phyloP scores from a whole-genome alignment of 331 rosid species.

The Saraca asoca region DNA sequence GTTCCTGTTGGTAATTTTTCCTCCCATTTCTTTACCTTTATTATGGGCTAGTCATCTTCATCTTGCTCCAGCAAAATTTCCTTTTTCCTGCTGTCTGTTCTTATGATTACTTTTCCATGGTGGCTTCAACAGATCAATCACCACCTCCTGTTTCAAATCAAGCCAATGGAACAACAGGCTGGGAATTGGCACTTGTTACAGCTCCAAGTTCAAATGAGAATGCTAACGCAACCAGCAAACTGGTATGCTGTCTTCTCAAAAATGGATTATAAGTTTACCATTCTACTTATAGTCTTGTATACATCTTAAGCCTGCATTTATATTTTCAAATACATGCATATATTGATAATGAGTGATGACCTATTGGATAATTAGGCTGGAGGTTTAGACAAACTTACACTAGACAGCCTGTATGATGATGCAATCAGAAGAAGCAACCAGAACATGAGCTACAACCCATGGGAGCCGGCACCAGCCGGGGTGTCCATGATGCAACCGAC shows the following conservation, averaged over 20 bases:
- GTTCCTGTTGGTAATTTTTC: slow-evolving; percentile 67
- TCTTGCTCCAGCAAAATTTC: too few species aligned
- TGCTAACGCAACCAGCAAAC: slow-evolving; percentile 71
- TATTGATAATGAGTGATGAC: slow-evolving; percentile 26
- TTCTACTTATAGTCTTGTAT: background rate
- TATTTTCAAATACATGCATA: background rate
- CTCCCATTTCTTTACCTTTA: slow-evolving; percentile 9
- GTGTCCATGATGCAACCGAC: slow-evolving; percentile 60
- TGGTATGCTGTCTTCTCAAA: slow-evolving; percentile 53
- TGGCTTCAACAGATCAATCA: slow-evolving; percentile 63
- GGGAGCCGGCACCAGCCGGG: slow-evolving; percentile 73
- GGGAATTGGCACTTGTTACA: slow-evolving; percentile 95
- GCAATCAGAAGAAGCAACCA: slow-evolving; percentile 89
- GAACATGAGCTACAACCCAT: slow-evolving; percentile 88
- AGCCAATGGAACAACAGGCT: slow-evolving; percentile 71
- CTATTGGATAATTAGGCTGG: slow-evolving; percentile 69
- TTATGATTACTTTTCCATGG: slow-evolving; percentile 28
- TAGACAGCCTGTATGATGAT: slow-evolving; percentile 95
- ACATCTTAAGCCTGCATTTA: background rate
- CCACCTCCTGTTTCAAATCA: slow-evolving; percentile 54
- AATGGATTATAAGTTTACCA: background rate
- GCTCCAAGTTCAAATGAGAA: slow-evolving; percentile 89
- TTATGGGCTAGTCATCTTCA: too few species aligned
- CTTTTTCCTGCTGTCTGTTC: background rate
- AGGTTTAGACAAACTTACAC: slow-evolving; percentile 89